These are phyloP conservation scores for Talaromyces atroroseus DNA, from an alignment of 2,329 filamentous ascomycete species.

Conservation along the genomic window DNA sequence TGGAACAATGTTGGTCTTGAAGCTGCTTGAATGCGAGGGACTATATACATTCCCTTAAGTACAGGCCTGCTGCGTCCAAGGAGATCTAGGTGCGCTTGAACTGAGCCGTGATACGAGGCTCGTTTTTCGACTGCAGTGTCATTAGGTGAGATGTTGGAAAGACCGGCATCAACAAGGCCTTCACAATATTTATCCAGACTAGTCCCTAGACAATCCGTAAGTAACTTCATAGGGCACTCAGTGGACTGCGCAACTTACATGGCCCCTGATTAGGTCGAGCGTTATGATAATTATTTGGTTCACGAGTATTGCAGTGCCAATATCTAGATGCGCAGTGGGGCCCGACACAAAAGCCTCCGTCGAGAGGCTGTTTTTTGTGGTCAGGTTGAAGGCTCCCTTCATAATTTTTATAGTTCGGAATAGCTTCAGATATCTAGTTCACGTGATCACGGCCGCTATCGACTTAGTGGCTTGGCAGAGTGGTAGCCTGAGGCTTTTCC, in stretches of 20 bases:
- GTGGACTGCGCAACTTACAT: conserved; percentile 26
- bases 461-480: too few relatives aligned
- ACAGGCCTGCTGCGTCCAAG: conserved; percentile 25
- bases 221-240: neutral
- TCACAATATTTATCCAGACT: conserved; percentile 29
- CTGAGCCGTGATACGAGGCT: conserved; percentile 31
- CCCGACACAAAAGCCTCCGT: conserved; percentile 29
- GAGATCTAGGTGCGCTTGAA: conserved; percentile 29
- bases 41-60: conserved; percentile 25
- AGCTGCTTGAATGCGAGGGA: conserved; percentile 23
- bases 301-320: conserved; percentile 18
- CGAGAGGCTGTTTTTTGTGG: conserved; percentile 18
- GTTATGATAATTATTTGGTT: conserved; percentile 28
- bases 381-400: neutral
- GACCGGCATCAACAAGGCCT: conserved; percentile 35
- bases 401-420: conserved; percentile 24
- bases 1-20: conserved; percentile 33
- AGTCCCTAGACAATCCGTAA: conserved; percentile 27
- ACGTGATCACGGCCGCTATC: too few relatives aligned
- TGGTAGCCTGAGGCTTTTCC: too few relatives aligned
- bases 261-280: conserved; percentile 33
- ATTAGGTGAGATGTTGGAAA: conserved; percentile 30
- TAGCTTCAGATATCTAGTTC: too few relatives aligned
- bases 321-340: conserved; percentile 27
- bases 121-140: conserved; percentile 17